Evolutionary conservation across 305 asterid genomes (phyloP).

Genomic region (Fraxinus sp.): DNA sequence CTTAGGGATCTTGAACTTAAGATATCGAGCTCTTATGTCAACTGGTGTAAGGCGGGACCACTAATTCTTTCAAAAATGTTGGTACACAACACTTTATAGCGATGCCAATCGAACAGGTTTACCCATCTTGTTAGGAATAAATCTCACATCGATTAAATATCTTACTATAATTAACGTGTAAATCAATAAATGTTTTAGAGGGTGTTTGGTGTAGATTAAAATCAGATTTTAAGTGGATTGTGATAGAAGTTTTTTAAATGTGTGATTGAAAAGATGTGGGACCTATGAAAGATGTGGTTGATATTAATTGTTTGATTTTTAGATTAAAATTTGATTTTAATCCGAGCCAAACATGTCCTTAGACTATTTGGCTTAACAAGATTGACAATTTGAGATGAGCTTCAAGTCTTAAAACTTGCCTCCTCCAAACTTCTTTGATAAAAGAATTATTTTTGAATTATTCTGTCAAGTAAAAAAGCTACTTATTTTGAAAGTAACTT

Average conservation of each 20-base stretch:
- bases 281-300: too few species aligned
- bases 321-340: too few species aligned
- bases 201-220: too few species aligned
- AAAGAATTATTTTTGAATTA: neutral
- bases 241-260: too few species aligned
- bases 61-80: neutral
- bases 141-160: neutral
- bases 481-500: neutral
- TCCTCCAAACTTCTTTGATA: neutral
- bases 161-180: neutral
- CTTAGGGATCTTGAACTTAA: neutral
- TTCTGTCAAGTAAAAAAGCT: neutral
- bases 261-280: too few species aligned
- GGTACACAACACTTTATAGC: neutral
- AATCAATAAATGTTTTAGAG: too few species aligned
- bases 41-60: neutral
- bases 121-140: neutral
- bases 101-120: neutral
- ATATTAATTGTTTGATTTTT: too few species aligned
- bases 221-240: too few species aligned
- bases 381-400: neutral
- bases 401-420: neutral
- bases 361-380: neutral
- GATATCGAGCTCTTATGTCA: neutral
- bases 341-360: too few species aligned